A percentile compares a stretch with the other conserved stretches of the same genome.
These are phyloP conservation scores for Vigna angularis DNA, from an alignment of 306 rosid genomes.

Conservation along the genomic window DNA sequence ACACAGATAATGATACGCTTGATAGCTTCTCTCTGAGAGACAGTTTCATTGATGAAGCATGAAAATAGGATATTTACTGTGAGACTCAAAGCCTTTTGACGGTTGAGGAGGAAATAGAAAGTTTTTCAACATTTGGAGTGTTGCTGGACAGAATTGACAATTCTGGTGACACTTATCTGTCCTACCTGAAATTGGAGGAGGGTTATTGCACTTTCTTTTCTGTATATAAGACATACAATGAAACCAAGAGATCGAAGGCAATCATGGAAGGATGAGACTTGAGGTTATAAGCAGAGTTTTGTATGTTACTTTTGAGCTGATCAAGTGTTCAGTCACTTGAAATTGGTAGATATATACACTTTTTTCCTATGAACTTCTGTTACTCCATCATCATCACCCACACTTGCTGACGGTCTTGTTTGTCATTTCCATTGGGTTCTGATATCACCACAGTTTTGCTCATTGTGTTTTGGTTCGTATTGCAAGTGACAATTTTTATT, in stretches of 20 bases:
- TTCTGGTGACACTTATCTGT: constrained; percentile 12
- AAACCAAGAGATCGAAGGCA: constrained; percentile 42
- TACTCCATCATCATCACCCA: constrained; percentile 37
- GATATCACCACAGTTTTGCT: constrained; percentile 60
- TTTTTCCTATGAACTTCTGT: constrained; percentile 26
- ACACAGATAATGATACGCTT: constrained; percentile 61
- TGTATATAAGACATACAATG: constrained; percentile 51
- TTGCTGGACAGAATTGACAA: constrained; percentile 18
- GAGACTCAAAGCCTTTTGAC: constrained; percentile 24
- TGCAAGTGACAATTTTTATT: constrained; percentile 40
- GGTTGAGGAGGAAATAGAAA: not conserved
- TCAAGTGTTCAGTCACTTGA: constrained; percentile 36
- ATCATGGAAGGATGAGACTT: constrained; percentile 31
- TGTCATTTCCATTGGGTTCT: constrained; percentile 40
- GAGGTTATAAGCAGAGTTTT: constrained; percentile 37
- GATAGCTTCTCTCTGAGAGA: constrained; percentile 67
- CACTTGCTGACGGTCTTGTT: constrained; percentile 37
- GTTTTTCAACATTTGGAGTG: constrained; percentile 22
- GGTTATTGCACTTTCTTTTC: constrained; percentile 12
- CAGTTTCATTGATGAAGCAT: constrained; percentile 60
- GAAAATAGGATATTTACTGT: constrained; percentile 35
- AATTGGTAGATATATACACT: constrained; percentile 40
- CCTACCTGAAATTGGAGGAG: constrained; percentile 34
- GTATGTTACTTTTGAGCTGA: constrained; percentile 8
- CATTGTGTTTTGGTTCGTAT: constrained; percentile 46